Evolutionary conservation across 495 filamentous ascomycete species (phyloP).

Genomic region (Penicilliopsis zonata): DNA sequence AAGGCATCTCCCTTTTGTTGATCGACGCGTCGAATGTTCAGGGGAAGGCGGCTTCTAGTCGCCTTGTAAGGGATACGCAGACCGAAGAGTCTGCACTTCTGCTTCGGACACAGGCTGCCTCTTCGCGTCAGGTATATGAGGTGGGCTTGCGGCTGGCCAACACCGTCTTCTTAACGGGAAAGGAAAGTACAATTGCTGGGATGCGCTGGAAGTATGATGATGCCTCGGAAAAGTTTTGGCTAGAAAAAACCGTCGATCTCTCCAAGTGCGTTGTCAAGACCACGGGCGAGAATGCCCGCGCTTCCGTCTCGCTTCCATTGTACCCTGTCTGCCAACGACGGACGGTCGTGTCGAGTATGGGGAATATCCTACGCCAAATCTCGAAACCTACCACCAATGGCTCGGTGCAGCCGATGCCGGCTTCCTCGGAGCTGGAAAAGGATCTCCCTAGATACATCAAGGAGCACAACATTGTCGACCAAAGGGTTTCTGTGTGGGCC

Average conservation of each 20-base stretch:
- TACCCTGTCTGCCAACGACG: constrained; percentile 53
- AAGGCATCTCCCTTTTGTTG: constrained; percentile 25
- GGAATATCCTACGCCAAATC: constrained; percentile 70
- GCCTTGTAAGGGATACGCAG: constrained; percentile 19
- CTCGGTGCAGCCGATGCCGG: constrained; percentile 41
- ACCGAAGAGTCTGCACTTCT: constrained; percentile 21
- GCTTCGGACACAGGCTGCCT: constrained; percentile 12
- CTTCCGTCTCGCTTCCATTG: constrained; percentile 36
- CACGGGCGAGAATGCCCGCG: constrained; percentile 6
- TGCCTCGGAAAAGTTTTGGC: constrained; percentile 7
- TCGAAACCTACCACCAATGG: constrained; percentile 29
- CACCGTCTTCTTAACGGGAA: constrained; percentile 54
- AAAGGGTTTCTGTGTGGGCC: constrained; percentile 63
- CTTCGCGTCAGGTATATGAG: constrained; percentile 9
- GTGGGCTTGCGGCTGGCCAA: constrained; percentile 22
- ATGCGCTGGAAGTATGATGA: constrained; percentile 39
- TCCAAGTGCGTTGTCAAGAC: constrained; percentile 18
- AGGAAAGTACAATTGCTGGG: constrained; percentile 44
- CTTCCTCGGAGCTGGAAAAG: constrained; percentile 64
- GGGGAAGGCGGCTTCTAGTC: constrained; percentile 18
- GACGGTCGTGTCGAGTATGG: constrained; percentile 54
- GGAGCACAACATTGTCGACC: constrained; percentile 27
- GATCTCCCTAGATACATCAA: constrained; percentile 49
- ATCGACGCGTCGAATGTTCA: constrained; percentile 13
- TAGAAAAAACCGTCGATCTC: constrained; percentile 17